A percentile compares a stretch with the other conserved stretches of the same genome.
These are phyloP conservation scores for Diaporthe velutina DNA, from an alignment of 2,329 filamentous ascomycete species.

Conservation along the genomic window DNA sequence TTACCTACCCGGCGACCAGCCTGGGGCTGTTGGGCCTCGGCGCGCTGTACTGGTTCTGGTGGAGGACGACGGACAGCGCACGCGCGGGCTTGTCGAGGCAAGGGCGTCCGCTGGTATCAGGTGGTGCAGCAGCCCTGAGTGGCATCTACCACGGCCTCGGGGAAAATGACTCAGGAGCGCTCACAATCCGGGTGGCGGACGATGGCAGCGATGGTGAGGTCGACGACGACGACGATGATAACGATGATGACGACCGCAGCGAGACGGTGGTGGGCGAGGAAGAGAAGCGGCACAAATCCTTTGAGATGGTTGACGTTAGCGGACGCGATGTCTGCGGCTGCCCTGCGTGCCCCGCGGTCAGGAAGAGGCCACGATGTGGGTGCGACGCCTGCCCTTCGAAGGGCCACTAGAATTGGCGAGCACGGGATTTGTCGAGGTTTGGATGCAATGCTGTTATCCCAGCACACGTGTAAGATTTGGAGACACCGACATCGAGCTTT, in stretches of 20 bases:
- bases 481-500: not conserved
- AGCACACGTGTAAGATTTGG: constrained; percentile 9
- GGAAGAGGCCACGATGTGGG: constrained; percentile 32
- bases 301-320: constrained; percentile 20
- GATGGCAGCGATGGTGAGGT: not conserved
- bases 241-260: not conserved
- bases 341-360: constrained; percentile 22
- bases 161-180: not conserved
- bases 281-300: constrained; percentile 18
- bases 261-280: constrained; percentile 22
- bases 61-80: constrained; percentile 42
- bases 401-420: not conserved
- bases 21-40: constrained; percentile 51
- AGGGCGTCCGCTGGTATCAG: not conserved
- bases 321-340: constrained; percentile 27
- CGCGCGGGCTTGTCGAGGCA: not conserved
- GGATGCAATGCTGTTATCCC: not conserved
- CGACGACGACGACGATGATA: not conserved
- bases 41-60: constrained; percentile 53
- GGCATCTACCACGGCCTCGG: not conserved
- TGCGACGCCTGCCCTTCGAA: constrained; percentile 28
- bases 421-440: not conserved
- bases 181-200: not conserved
- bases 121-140: too few relatives aligned
- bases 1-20: constrained; percentile 52